Conservation (phyloP, 768 basidiomycete genomes). For the Phlebiopsis gigantea region DNA sequence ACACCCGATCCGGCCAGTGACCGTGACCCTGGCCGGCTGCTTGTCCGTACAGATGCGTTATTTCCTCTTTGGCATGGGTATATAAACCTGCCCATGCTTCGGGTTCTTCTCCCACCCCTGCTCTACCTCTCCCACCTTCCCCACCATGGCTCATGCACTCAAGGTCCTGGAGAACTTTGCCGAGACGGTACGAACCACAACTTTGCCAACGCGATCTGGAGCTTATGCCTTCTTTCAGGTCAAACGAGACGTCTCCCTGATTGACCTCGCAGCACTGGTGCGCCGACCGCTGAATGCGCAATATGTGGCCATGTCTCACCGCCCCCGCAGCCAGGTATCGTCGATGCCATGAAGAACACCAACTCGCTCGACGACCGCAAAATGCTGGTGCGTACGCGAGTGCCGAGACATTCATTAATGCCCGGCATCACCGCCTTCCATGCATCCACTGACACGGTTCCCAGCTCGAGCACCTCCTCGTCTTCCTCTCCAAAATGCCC, state of each 20-base stretch:
- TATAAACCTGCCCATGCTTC: not conserved
- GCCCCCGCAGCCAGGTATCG: constrained; percentile 42
- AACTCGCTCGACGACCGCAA: constrained; percentile 74
- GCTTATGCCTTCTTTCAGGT: constrained; percentile 28
- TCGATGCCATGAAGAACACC: constrained; percentile 56
- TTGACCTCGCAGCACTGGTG: constrained; percentile 40
- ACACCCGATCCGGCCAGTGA: not conserved
- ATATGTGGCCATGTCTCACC: not conserved
- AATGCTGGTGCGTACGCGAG: constrained; percentile 47
- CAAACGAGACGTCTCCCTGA: constrained; percentile 35
- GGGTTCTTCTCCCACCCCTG: not conserved
- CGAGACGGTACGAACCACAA: not conserved
- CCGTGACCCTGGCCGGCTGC: not conserved
- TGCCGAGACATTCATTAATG: too few relatives aligned
- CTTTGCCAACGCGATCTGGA: not conserved
- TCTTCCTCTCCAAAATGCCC: constrained; percentile 55
- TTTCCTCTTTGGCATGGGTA: not conserved
- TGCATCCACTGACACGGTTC: not conserved
- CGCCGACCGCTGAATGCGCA: constrained; percentile 14
- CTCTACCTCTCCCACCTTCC: not conserved
- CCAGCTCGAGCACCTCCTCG: constrained; percentile 69
- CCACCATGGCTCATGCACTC: not conserved
- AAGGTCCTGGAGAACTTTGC: constrained; percentile 2
- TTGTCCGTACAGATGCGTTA: not conserved
- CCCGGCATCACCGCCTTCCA: not conserved